phyloP scores from a whole-genome alignment of 805 yeast genomes.

The Alloascoidea africana region DNA sequence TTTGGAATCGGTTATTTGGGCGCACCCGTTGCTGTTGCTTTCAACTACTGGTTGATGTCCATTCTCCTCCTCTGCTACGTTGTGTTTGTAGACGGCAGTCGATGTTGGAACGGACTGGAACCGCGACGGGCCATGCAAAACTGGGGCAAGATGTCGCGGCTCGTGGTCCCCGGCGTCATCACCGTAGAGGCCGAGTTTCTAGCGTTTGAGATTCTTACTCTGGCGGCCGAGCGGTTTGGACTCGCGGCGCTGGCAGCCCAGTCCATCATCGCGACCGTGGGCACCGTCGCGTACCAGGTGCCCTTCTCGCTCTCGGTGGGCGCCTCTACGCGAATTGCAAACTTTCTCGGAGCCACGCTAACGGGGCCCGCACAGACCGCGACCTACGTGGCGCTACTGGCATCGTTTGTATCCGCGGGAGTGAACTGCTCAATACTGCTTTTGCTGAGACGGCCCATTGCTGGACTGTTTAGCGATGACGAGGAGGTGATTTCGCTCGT shows the following conservation, averaged over 20 bases:
- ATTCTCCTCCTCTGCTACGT: constrained; percentile 39
- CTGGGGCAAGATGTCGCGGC: constrained; percentile 40
- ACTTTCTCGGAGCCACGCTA: constrained; percentile 47
- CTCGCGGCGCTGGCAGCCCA: constrained; percentile 60
- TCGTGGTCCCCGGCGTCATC: constrained; percentile 62
- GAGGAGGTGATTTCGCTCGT: constrained; percentile 37
- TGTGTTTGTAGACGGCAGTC: constrained; percentile 32
- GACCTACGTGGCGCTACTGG: constrained; percentile 25
- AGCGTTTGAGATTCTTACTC: constrained; percentile 59
- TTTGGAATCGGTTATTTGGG: constrained; percentile 70
- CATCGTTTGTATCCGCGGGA: constrained; percentile 29
- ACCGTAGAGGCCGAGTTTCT: constrained; percentile 69
- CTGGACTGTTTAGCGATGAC: constrained; percentile 47
- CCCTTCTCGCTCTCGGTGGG: constrained; percentile 67
- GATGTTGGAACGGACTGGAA: constrained; percentile 45
- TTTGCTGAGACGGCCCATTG: constrained; percentile 32
- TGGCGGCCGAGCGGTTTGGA: constrained; percentile 57
- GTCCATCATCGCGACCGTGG: constrained; percentile 54
- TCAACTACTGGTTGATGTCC: constrained; percentile 63
- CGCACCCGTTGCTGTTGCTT: constrained; percentile 63
- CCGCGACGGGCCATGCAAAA: constrained; percentile 26
- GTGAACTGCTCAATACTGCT: constrained; percentile 35
- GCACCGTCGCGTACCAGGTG: constrained; percentile 51
- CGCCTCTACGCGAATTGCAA: constrained; percentile 57
- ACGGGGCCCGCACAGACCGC: constrained; percentile 32